These are phyloP conservation scores for Pichia rugopelliculosa DNA, from an alignment of 805 yeast species.

Conservation along the genomic window DNA sequence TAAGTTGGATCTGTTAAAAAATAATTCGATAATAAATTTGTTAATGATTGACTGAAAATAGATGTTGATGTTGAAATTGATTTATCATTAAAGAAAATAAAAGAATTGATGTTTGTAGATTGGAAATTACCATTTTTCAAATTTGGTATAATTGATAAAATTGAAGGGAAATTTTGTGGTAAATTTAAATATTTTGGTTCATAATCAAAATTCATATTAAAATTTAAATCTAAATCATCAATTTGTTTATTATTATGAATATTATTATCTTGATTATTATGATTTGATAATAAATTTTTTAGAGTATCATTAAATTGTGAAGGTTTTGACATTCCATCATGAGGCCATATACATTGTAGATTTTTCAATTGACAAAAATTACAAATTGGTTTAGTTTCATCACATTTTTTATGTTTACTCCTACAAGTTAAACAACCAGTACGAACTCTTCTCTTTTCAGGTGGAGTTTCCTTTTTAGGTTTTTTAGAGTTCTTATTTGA, in stretches of 20 bases:
- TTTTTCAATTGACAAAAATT: constrained; percentile 34
- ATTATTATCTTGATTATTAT: neutral
- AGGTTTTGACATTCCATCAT: constrained; percentile 6
- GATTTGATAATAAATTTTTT: constrained; percentile 5
- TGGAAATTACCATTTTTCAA: constrained; percentile 4
- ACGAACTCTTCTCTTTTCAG: constrained; percentile 31
- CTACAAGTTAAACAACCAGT: constrained; percentile 48
- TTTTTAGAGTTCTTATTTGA: neutral
- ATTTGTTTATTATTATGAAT: neutral
- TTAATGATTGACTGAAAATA: constrained; percentile 5
- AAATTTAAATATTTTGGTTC: constrained; percentile 6
- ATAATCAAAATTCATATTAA: neutral
- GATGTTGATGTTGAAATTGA: constrained; percentile 3
- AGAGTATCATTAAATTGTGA: constrained; percentile 6
- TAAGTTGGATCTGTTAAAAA: constrained; percentile 10
- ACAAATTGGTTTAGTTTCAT: constrained; percentile 48
- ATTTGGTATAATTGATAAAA: constrained; percentile 8
- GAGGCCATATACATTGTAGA: constrained; percentile 33
- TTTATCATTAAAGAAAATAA: constrained; percentile 11
- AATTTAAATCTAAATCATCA: neutral
- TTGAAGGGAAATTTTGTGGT: constrained; percentile 7
- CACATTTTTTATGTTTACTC: constrained; percentile 48
- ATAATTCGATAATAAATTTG: constrained; percentile 8
- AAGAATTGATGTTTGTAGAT: constrained; percentile 6
- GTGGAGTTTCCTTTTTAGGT: constrained; percentile 25